Evolutionary conservation across 2,329 filamentous ascomycete species (phyloP), one percentile per base, ranked within the genome.

Genomic region (Amauroascus verrucosus): DNA sequence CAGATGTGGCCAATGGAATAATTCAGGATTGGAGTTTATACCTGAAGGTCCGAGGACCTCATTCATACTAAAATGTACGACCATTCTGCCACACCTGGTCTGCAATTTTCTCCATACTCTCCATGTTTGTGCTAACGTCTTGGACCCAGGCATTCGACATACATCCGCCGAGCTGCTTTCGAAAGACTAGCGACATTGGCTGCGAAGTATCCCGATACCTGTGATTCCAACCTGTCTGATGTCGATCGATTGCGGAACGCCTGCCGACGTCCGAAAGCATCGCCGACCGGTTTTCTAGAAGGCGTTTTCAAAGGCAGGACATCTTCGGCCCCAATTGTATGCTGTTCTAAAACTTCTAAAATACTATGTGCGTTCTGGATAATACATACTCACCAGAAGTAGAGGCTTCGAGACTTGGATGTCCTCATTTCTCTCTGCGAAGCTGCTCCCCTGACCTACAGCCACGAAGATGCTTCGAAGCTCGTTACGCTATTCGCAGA

Each of bases 351-450:
- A 50, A 11, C 24, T 6, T 24, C 9, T 18, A 5, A 30, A 30
- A 30, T 9, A 9, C 9, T 30, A 9, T 11, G 7, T 51, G 18
- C 13, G 3, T 22, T 33, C 9, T 3, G 7, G 11, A 28, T 11
- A 14, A 13, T 30, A 11, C 28, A 43, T 48, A n/a, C 43, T 38
- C 3, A 45, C 46, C 22, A 18, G 7, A 22, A 48, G 24, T 56
- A 94, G 88, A 87, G 84, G 51, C 82, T 90, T 51, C 84, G 87
- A 63, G 94, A 98, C 75, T 84, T 95, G 61, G 91, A 98, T 68
- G 86, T 95, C 51, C 78, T 98, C 24, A 73, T 97, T 24, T 88
- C 93, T 41, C 77, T 98, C 24, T 97, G 91, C 75, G 91, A 90
- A 71, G 88, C 91, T 51, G 88, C 90, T 2, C 85, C 88, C 3